Conservation (phyloP, 352 stramenopile species). For the Globisporangium canariense region DNA sequence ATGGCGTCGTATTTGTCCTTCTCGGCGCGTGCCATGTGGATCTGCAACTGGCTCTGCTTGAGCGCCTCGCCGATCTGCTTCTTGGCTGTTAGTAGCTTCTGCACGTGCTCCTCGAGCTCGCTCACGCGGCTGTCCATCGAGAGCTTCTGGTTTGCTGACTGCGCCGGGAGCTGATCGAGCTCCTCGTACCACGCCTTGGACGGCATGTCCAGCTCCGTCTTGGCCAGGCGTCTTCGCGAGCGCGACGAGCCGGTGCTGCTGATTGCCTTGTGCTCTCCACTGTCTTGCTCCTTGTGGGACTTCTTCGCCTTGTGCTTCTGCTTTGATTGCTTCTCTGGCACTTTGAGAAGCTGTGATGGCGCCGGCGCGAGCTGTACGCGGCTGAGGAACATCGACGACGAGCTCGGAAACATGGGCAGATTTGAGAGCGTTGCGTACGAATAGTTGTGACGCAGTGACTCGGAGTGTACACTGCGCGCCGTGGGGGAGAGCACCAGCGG, state of each 20-base stretch:
- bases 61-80: slow-evolving; percentile 35
- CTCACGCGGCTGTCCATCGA: slow-evolving; percentile 37
- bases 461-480: slow-evolving; percentile 11
- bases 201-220: slow-evolving; percentile 17
- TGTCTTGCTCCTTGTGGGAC: not conserved
- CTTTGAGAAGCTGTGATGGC: slow-evolving; percentile 5
- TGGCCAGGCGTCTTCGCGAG: slow-evolving; percentile 4
- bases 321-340: not conserved
- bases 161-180: slow-evolving; percentile 20
- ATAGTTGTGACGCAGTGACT: slow-evolving; percentile 8
- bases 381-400: slow-evolving; percentile 17
- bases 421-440: slow-evolving; percentile 10
- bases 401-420: slow-evolving; percentile 12
- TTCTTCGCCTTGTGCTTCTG: not conserved
- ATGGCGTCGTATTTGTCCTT: slow-evolving; percentile 34
- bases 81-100: slow-evolving; percentile 33
- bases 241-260: not conserved
- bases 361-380: slow-evolving; percentile 11
- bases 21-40: slow-evolving; percentile 23
- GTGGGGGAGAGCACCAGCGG: not conserved
- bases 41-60: slow-evolving; percentile 34
- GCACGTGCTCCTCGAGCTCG: slow-evolving; percentile 39
- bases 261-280: not conserved
- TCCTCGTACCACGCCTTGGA: slow-evolving; percentile 21
- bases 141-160: slow-evolving; percentile 14